These are phyloP conservation scores for Eremochloa ophiuroides DNA, from an alignment of 176 grass and related monocot genomes.

Conservation along the genomic window DNA sequence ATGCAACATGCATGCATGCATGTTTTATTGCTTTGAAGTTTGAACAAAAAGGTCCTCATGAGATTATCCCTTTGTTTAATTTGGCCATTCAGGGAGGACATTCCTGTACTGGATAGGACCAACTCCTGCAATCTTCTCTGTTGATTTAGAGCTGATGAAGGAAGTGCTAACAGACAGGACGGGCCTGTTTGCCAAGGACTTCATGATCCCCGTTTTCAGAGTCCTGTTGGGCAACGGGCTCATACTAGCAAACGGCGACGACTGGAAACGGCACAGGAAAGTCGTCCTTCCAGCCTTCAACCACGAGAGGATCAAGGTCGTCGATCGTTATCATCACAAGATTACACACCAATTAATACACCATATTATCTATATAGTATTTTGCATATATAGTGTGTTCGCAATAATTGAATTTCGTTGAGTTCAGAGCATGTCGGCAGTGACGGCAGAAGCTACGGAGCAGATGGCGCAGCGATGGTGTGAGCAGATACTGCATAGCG, in stretches of 20 bases:
- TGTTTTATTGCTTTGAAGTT: background rate
- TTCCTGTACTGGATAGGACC: slow-evolving; percentile 54
- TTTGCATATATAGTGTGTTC: background rate
- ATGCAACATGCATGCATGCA: too few relatives aligned
- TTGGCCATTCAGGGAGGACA: slow-evolving; percentile 22
- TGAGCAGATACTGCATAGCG: background rate
- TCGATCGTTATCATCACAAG: background rate
- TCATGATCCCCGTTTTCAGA: slow-evolving; percentile 15
- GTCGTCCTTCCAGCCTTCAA: slow-evolving; percentile 47
- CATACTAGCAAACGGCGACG: slow-evolving; percentile 12
- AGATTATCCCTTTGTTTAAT: background rate
- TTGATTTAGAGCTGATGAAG: slow-evolving; percentile 37
- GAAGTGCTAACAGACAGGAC: slow-evolving; percentile 45
- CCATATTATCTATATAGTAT: background rate
- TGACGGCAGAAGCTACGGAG: slow-evolving; percentile 24
- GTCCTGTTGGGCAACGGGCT: slow-evolving; percentile 35
- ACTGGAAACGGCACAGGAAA: slow-evolving; percentile 48
- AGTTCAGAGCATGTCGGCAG: slow-evolving; percentile 10
- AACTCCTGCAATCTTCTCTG: slow-evolving; percentile 22
- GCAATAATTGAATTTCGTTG: too few relatives aligned
- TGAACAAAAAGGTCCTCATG: background rate
- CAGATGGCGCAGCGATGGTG: background rate
- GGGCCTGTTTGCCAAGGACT: slow-evolving; percentile 27
- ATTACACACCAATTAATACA: too few relatives aligned
- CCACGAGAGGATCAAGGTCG: slow-evolving; percentile 58